Base-by-base conservation (phyloP, 306 rosid species). In the Potentilla sterilis region DNA sequence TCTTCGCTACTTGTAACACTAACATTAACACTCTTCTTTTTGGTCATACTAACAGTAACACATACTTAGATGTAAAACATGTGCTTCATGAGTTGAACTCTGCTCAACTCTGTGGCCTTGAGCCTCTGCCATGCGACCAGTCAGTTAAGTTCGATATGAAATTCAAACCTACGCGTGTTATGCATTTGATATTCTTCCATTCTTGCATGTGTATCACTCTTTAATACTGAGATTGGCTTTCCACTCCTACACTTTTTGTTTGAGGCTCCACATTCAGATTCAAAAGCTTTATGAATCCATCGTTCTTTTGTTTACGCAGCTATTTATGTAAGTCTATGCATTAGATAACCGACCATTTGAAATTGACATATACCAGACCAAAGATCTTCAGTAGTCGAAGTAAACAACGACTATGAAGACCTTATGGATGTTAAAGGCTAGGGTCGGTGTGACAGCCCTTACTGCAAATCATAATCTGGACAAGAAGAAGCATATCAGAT, bases 401-500 rank as follows among this genome's bases (percentile, higher is more conserved):
- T 32, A 24, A 57, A n/a, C 13, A 32, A 21, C 10, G 63, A 21
- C 63, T 13, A 32, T 14, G 66, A 61, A 19, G 68, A 13, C 12
- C 21, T 24, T 59, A 9, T 24, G 14, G 18, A 28, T 4, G 6
- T 28, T 59, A 59, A 37, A 37, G 15, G 18, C 19, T 0, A 13
- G 28, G 69, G 22, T 55, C 52, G 14, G 61, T 72, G 68, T 22
- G 44, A 15, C 54, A 15, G 49, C 28, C 18, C 51, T 22, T 2
- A 58, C 42, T 35, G 28, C 69, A 0, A 18, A 64, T 64, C 18
- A 19, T 51, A 58, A 24, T 58, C 13, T 59, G 6, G 68, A 43
- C 55, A 73, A 28, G 12, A 73, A 41, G 43, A 42, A 16, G 55
- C 69, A 58, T 67, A 73, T 58, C 77, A 2, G 32, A 73, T 73